Conservation (phyloP, 2,329 filamentous ascomycete species). For the Fusarium begoniae region DNA sequence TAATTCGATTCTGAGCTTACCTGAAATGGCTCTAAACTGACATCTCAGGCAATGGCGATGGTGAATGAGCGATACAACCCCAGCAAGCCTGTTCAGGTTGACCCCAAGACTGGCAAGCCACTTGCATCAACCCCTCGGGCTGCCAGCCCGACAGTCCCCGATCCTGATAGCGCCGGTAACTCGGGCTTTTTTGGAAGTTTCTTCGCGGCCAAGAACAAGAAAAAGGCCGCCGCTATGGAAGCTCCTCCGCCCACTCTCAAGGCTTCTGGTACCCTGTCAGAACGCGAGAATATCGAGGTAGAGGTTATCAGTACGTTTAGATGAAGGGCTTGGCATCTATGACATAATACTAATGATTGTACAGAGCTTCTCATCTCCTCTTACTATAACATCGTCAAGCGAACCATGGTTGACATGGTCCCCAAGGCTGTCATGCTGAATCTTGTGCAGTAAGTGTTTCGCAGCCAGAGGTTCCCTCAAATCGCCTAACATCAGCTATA, state of each 20-base stretch:
- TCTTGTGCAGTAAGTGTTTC: conserved; percentile 82
- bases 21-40: conserved; percentile 5
- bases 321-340: neutral
- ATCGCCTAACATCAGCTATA: conserved; percentile 50
- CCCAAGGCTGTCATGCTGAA: conserved; percentile 99
- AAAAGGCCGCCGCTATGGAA: conserved; percentile 99
- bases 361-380: conserved; percentile 92
- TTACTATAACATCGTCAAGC: conserved; percentile 97
- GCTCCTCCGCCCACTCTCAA: conserved; percentile 91
- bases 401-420: conserved; percentile 99
- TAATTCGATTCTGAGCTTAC: neutral
- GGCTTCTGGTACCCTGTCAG: conserved; percentile 90
- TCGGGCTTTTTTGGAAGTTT: conserved; percentile 97
- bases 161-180: conserved; percentile 62
- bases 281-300: conserved; percentile 94
- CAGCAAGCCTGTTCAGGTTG: conserved; percentile 88
- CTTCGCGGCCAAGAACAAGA: conserved; percentile 99
- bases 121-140: conserved; percentile 76
- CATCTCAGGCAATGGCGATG: conserved; percentile 88
- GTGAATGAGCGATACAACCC: conserved; percentile 91
- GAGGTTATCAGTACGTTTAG: conserved; percentile 89
- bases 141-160: conserved; percentile 75
- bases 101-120: conserved; percentile 98
- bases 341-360: conserved; percentile 17
- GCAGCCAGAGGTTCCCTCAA: neutral